A percentile compares a stretch with the other conserved stretches of the same genome.
Conservation (phyloP, 1,284 basidiomycete genomes). For the Sporisorium exsertum region DNA sequence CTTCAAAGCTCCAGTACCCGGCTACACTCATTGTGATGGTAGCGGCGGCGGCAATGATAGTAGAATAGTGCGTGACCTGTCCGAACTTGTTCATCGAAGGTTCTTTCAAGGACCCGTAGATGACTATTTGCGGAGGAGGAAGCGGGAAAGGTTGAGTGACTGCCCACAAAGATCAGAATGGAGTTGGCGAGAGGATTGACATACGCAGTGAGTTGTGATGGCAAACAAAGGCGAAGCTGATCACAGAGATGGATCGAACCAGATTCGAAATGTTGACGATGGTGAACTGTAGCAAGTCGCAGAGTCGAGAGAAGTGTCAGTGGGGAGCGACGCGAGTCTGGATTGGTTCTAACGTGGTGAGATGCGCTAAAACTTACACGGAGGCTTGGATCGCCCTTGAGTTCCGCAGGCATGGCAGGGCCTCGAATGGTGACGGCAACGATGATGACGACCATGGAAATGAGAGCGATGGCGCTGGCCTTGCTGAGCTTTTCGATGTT, state of each 20-base stretch:
- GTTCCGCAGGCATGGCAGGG: constrained; percentile 80
- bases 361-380: constrained; percentile 7
- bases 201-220: constrained; percentile 66
- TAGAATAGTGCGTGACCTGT: constrained; percentile 81
- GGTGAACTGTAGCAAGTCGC: constrained; percentile 74
- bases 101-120: constrained; percentile 90
- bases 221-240: constrained; percentile 69
- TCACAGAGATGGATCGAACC: constrained; percentile 66
- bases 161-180: neutral
- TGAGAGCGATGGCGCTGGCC: constrained; percentile 80
- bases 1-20: constrained; percentile 91
- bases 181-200: neutral
- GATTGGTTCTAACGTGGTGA: neutral
- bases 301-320: neutral
- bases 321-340: neutral
- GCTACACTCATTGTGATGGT: constrained; percentile 79
- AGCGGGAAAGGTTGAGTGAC: neutral
- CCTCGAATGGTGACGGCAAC: constrained; percentile 86
- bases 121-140: constrained; percentile 68
- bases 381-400: constrained; percentile 76
- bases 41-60: constrained; percentile 64
- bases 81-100: constrained; percentile 95
- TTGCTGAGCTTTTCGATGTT: constrained; percentile 97
- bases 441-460: constrained; percentile 96
- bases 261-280: constrained; percentile 80